Percentiles rank a stretch among this genome's conserved stretches.
These are phyloP conservation scores for Boletellus ananas DNA, from an alignment of 768 basidiomycete species.

Conservation along the genomic window DNA sequence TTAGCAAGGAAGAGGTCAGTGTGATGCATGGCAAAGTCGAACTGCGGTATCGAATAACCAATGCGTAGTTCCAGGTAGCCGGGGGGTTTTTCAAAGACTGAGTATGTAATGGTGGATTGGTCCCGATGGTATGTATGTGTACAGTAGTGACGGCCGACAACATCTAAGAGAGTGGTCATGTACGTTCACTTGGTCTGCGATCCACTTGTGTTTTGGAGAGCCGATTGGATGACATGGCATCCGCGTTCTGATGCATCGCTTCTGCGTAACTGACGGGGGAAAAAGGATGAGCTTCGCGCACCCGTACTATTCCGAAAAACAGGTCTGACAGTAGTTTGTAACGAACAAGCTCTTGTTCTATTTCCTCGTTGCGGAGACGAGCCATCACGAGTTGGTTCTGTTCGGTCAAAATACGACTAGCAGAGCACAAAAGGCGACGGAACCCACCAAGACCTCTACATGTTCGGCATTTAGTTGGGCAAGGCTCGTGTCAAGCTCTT, in stretches of 20 bases:
- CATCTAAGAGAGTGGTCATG: neutral
- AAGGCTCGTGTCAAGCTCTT: constrained; percentile 72
- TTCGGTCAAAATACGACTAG: constrained; percentile 23
- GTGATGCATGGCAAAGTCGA: neutral
- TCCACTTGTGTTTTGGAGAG: constrained; percentile 37
- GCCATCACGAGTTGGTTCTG: constrained; percentile 90
- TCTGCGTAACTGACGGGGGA: constrained; percentile 51
- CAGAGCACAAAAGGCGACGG: neutral
- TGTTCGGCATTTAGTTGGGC: constrained; percentile 82
- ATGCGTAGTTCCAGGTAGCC: constrained; percentile 41
- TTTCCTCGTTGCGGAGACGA: constrained; percentile 85
- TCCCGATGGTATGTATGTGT: constrained; percentile 18
- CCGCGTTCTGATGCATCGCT: constrained; percentile 73
- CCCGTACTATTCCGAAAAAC: neutral
- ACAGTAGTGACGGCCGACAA: constrained; percentile 1
- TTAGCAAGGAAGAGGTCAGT: constrained; percentile 69
- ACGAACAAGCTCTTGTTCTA: constrained; percentile 89
- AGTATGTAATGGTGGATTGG: constrained; percentile 7
- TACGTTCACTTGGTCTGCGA: constrained; percentile 19
- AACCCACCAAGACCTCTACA: constrained; percentile 63
- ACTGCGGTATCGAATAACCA: neutral
- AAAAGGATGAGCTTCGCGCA: neutral
- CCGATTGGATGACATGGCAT: constrained; percentile 63
- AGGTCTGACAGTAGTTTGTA: constrained; percentile 77
- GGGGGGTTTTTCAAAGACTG: constrained; percentile 22